A percentile compares a stretch with the other conserved stretches of the same genome.
phyloP scores from a whole-genome alignment of 257 asterid genomes.

The Primulina eburnea region DNA sequence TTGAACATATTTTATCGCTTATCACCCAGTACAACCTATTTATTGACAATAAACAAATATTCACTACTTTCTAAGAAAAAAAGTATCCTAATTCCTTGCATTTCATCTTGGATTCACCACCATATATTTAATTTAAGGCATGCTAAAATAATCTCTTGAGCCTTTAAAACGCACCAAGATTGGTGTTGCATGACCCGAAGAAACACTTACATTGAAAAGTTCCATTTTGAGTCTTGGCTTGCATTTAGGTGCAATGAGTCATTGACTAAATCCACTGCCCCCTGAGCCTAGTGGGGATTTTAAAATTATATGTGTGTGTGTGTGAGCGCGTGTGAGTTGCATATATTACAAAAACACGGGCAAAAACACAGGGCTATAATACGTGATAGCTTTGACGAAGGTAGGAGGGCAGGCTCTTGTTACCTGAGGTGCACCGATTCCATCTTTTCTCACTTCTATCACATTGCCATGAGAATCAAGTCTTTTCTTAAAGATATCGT shows the following conservation, averaged over 20 bases:
- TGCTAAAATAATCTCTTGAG: neutral
- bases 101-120: neutral
- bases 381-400: slow-evolving; percentile 16
- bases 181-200: neutral
- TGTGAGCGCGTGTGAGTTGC: neutral
- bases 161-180: neutral
- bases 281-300: neutral
- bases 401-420: slow-evolving; percentile 11
- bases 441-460: slow-evolving; percentile 71
- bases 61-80: neutral
- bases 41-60: neutral
- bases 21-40: neutral
- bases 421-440: slow-evolving; percentile 96
- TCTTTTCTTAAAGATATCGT: slow-evolving; percentile 89
- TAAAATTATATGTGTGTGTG: neutral
- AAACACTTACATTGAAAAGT: too few relatives aligned
- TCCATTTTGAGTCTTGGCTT: neutral
- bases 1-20: neutral
- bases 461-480: slow-evolving; percentile 80
- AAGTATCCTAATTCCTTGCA: neutral
- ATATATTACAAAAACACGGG: slow-evolving; percentile 6
- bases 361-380: neutral
- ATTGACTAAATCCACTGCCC: neutral
- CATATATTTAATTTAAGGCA: neutral
- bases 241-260: neutral